Evolutionary conservation across 2,329 filamentous ascomycete species (phyloP), one percentile per base, ranked within the genome.

Genomic region (Cladophialophora chaetospira): DNA sequence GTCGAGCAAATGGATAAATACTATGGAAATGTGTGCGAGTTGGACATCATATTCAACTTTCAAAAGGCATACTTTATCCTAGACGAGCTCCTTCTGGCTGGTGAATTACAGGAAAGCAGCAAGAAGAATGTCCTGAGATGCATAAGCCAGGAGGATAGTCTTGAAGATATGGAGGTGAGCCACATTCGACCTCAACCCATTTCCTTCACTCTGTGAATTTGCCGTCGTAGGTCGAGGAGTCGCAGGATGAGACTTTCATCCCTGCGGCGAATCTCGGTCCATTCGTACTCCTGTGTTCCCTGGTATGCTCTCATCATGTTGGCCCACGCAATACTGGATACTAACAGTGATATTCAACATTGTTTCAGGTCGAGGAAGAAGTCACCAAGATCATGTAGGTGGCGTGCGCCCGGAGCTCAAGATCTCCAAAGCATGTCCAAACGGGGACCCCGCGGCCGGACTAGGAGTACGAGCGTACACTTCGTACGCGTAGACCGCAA

Each of bases 1-100:
- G 94, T 99, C 71, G 94, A 99, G 76, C 94, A 99, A 78, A 99
- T 99, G 94, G 94, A 99, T 82, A 99, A 99, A 75, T 99, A 99
- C 80, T 99, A 97, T 75, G 94, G 94, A 75, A 99, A 99, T 74
- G 94, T 99, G 58, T 99, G 94, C 86, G 94, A 99, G 79, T 84
- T 99, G 64, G 92, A 97, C 74, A 97, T 97, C 76, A 99, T 99
- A 74, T 99, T 99, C 84, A 97, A 96, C 73, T 99, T 99, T 75
- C 96, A 96, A 68, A 99, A 99, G 76, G 94, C 94, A 58, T 99
- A 99, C 76, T 99, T 97, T 76, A 99, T 99, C 66, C 85, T 99
- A 44, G 94, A 99, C 72, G 94, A 99, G 77, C 83, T 99, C 61
- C 81, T 99, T 64, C 81, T 99, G 66, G 94, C 94, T 4, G 94